Conservation (phyloP, 768 basidiomycete species). For the Suillus spraguei region DNA sequence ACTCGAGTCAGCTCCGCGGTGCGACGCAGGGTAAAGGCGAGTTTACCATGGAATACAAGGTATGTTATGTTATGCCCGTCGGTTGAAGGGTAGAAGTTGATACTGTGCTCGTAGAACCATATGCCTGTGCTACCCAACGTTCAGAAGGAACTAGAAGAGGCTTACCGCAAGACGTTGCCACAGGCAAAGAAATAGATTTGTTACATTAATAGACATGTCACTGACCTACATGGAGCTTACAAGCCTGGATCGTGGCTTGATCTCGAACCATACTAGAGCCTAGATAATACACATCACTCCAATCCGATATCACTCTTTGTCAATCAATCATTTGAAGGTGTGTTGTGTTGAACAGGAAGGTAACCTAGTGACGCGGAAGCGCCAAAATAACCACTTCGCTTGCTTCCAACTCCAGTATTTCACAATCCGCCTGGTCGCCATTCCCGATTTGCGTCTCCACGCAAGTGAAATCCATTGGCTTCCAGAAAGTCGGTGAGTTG, state of each 20-base stretch:
- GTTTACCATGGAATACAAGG: slow-evolving; percentile 82
- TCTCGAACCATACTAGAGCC: not conserved
- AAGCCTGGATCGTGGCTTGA: not conserved
- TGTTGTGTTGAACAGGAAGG: not conserved
- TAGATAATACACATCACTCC: slow-evolving; percentile 5
- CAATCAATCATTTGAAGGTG: not conserved
- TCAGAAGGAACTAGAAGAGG: slow-evolving; percentile 88
- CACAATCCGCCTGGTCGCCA: slow-evolving; percentile 79
- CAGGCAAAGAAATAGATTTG: slow-evolving; percentile 66
- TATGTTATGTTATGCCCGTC: slow-evolving; percentile 40
- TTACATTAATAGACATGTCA: slow-evolving; percentile 1
- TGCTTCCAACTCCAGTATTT: slow-evolving; percentile 63
- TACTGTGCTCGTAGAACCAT: slow-evolving; percentile 55
- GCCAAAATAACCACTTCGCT: slow-evolving; percentile 37
- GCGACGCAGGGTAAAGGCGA: slow-evolving; percentile 97
- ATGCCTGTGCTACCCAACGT: slow-evolving; percentile 81
- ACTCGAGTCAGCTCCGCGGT: slow-evolving; percentile 90
- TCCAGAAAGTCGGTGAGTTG: slow-evolving; percentile 23
- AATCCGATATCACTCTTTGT: not conserved
- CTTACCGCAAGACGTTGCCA: slow-evolving; percentile 77
- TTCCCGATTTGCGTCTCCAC: slow-evolving; percentile 93
- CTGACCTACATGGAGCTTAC: slow-evolving; percentile 5
- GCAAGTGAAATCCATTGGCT: slow-evolving; percentile 83
- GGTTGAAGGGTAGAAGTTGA: slow-evolving; percentile 6
- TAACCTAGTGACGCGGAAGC: slow-evolving; percentile 7